Evolutionary conservation across 2,329 filamentous ascomycete species (phyloP).

Genomic region (Peltaster fructicola): DNA sequence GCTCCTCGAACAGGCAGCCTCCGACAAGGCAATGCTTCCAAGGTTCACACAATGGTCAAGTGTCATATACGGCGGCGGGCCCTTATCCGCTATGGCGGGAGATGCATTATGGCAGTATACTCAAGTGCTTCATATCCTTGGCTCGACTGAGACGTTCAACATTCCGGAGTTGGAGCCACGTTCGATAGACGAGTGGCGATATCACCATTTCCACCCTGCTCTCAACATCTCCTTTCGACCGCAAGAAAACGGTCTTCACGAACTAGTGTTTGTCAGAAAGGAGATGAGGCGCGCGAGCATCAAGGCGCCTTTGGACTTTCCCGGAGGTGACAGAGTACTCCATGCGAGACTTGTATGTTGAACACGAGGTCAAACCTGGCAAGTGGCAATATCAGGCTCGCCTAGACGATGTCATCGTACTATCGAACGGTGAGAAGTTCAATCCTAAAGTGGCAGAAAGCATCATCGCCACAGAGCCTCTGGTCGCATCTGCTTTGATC

Average conservation of each 20-base stretch:
- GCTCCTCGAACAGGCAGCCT: constrained; percentile 4
- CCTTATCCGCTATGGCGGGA: constrained; percentile 3
- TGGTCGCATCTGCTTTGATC: constrained; percentile 17
- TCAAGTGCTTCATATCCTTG: constrained; percentile 4
- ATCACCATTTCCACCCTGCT: constrained; percentile 3
- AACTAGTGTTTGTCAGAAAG: constrained; percentile 4
- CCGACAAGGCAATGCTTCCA: constrained; percentile 1
- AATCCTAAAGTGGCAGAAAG: constrained; percentile 10
- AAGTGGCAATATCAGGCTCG: constrained; percentile 13
- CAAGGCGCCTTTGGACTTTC: constrained; percentile 17
- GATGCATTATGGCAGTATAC: constrained; percentile 3
- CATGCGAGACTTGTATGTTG: constrained; percentile 14
- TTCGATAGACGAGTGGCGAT: constrained; percentile 5
- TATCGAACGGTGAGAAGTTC: constrained; percentile 17
- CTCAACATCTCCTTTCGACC: constrained; percentile 3
- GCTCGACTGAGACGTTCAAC: constrained; percentile 6
- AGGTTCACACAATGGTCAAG: constrained; percentile 4
- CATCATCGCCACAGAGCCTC: constrained; percentile 7
- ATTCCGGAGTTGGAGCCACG: constrained; percentile 5
- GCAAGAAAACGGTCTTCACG: constrained; percentile 1
- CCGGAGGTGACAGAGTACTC: constrained; percentile 15
- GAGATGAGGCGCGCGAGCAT: constrained; percentile 7
- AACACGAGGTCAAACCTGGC: constrained; percentile 12
- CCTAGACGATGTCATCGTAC: constrained; percentile 16
- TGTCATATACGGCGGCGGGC: constrained; percentile 6